Base-by-base conservation (phyloP, 345 rosid genomes). In the Pistacia atlantica region DNA sequence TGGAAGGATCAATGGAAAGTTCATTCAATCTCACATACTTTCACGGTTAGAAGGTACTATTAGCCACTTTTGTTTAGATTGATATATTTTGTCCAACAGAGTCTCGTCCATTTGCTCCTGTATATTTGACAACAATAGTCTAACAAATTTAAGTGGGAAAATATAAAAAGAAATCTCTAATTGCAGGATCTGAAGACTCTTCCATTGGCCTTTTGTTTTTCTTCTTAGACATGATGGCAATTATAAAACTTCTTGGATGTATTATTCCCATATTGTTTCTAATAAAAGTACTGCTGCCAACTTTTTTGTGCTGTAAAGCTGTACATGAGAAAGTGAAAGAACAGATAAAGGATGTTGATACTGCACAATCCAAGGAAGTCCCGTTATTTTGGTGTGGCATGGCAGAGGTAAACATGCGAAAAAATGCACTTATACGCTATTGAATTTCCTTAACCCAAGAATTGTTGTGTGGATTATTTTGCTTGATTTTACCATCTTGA, bases 1-100 rank as follows among this genome's bases (percentile, higher is more conserved):
- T 49, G 91, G 98, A 83, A 91, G 91, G 83, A 91, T 95, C 65
- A 88, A 90, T 65, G 98, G 98, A 57, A 95, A 88, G 76, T 91
- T 90, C 85, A 85, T 95, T 76, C 97, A 95, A 9, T 91, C 97
- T 9, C 97, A 95, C 75, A 94, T 95, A 77, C 86, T 79, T 70
- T 79, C 86, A 25, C 92, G 95, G 46, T 88, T 93, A 83, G 85
- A 86, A 75, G 97, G 98, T 95, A 75, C 11, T 51, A 20, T 46
- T 54, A n/a, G 14, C 58, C 4, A 17, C 60, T 8, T 18, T 51
- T 12, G 52, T 65, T 52, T 10, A 18, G 51, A 33, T 52, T 25
- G 66, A 61, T 31, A 60, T 72, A 42, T 8, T 3, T 10, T 45
- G 22, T 58, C 17, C 58, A n/a, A 1, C 48, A 48, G 14, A 6